These are phyloP conservation scores for Echria macrotheca DNA, from an alignment of 495 filamentous ascomycete genomes.

Conservation along the genomic window DNA sequence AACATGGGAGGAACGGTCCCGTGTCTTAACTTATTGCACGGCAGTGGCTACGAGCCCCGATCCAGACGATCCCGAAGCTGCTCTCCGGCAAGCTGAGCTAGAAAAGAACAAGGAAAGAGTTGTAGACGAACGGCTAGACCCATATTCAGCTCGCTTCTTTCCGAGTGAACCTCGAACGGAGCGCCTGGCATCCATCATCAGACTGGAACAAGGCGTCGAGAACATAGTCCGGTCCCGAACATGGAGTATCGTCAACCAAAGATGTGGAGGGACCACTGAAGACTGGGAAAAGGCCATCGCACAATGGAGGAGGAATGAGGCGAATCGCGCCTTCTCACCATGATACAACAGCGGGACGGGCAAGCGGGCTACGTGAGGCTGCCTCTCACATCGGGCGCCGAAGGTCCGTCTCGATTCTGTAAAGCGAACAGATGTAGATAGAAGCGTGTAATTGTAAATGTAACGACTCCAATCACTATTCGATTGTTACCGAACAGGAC, in stretches of 20 bases:
- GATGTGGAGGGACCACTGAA: conserved; percentile 58
- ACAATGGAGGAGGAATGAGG: conserved; percentile 32
- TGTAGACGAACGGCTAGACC: conserved; percentile 86
- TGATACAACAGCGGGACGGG: too few species aligned
- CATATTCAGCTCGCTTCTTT: conserved; percentile 82
- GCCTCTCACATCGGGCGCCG: too few species aligned
- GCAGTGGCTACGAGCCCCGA: conserved; percentile 83
- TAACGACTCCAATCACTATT: too few species aligned
- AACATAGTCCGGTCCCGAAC: conserved; percentile 76
- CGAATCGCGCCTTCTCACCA: too few species aligned
- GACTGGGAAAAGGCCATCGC: conserved; percentile 60
- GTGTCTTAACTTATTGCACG: conserved; percentile 85
- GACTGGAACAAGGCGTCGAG: conserved; percentile 84
- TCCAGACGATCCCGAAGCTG: conserved; percentile 77
- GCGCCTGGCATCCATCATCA: conserved; percentile 65
- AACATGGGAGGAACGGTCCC: conserved; percentile 79
- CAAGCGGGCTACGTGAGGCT: too few species aligned
- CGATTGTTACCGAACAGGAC: too few species aligned
- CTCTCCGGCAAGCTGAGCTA: conserved; percentile 63
- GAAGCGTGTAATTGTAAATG: too few species aligned
- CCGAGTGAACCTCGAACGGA: conserved; percentile 82
- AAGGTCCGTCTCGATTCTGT: too few species aligned
- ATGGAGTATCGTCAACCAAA: conserved; percentile 75
- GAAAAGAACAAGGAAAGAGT: conserved; percentile 66
- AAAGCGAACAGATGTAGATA: too few species aligned